Evolutionary conservation across 2,329 filamentous ascomycete genomes (phyloP).

Genomic region (Aureobasidium sp.): DNA sequence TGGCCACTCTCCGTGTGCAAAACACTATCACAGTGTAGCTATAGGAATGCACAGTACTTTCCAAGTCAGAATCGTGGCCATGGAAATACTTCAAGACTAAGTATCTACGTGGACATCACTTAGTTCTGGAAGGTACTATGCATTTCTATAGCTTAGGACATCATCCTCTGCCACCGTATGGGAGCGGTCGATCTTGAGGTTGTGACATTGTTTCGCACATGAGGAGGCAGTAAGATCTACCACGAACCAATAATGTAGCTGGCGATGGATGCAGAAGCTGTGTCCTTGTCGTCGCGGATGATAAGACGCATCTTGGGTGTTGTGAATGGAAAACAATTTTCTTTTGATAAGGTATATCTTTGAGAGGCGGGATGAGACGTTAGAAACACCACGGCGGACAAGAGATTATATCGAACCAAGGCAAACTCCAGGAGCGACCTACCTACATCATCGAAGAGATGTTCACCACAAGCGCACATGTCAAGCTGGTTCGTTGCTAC

Average conservation of each 20-base stretch:
- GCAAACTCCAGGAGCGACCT: not conserved
- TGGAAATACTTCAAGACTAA: no score
- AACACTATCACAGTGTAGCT: no score
- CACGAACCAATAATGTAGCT: slow-evolving; percentile 65
- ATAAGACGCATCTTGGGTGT: slow-evolving; percentile 57
- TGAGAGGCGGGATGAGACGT: not conserved
- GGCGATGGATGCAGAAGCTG: slow-evolving; percentile 66
- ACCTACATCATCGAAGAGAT: not conserved
- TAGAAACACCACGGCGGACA: not conserved
- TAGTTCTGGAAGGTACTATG: no score
- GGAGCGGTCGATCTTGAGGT: no score
- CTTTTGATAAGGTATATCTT: not conserved
- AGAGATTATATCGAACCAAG: not conserved
- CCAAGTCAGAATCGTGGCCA: no score
- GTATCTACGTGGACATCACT: no score
- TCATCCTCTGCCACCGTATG: no score
- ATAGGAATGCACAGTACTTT: no score
- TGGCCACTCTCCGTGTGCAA: no score
- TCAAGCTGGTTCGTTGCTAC: not conserved
- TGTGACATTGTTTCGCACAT: no score
- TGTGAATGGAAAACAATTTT: not conserved
- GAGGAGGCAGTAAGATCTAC: not conserved
- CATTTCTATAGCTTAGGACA: no score
- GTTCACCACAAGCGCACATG: not conserved
- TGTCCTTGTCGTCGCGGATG: slow-evolving; percentile 61